phyloP scores from a whole-genome alignment of 306 rosid genomes.

The Cicer chorassanicum region DNA sequence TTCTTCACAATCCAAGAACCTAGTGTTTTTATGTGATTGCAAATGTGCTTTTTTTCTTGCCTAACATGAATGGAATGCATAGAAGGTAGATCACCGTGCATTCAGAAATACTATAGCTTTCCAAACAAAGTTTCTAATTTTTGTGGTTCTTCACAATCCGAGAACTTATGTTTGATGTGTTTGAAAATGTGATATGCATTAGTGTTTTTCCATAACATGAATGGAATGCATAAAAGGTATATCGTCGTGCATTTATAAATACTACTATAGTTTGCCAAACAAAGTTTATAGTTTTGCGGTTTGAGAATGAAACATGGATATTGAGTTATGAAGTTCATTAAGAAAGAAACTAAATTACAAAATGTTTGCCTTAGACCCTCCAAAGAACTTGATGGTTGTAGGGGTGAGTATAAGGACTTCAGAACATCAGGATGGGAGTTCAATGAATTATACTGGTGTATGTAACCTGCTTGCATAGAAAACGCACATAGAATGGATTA shows the following conservation, averaged over 20 bases:
- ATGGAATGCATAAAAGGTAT: slow-evolving; percentile 12
- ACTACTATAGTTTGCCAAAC: slow-evolving; percentile 26
- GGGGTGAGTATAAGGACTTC: slow-evolving; percentile 95
- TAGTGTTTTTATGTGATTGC: slow-evolving; percentile 31
- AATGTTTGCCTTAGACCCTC: slow-evolving; percentile 89
- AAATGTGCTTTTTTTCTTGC: slow-evolving; percentile 8
- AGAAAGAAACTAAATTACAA: slow-evolving; percentile 39
- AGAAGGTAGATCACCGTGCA: slow-evolving; percentile 24
- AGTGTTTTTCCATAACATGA: slow-evolving; percentile 10
- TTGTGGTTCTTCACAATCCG: slow-evolving; percentile 9
- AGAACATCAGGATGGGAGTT: slow-evolving; percentile 95
- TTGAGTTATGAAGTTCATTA: slow-evolving; percentile 36
- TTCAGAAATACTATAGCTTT: slow-evolving; percentile 31
- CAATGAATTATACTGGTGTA: slow-evolving; percentile 90
- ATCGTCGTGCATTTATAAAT: slow-evolving; percentile 30
- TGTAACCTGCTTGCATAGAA: slow-evolving; percentile 68
- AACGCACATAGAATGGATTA: slow-evolving; percentile 33
- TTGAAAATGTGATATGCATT: slow-evolving; percentile 33
- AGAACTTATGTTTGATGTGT: slow-evolving; percentile 25
- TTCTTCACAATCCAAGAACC: slow-evolving; percentile 21
- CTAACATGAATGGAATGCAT: slow-evolving; percentile 22
- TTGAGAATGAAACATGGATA: slow-evolving; percentile 33
- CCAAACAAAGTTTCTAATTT: slow-evolving; percentile 19
- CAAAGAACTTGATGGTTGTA: slow-evolving; percentile 93
- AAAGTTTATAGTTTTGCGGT: neutral